phyloP scores from a whole-genome alignment of 495 filamentous ascomycete species.

The Parachaetomium inaequale region DNA sequence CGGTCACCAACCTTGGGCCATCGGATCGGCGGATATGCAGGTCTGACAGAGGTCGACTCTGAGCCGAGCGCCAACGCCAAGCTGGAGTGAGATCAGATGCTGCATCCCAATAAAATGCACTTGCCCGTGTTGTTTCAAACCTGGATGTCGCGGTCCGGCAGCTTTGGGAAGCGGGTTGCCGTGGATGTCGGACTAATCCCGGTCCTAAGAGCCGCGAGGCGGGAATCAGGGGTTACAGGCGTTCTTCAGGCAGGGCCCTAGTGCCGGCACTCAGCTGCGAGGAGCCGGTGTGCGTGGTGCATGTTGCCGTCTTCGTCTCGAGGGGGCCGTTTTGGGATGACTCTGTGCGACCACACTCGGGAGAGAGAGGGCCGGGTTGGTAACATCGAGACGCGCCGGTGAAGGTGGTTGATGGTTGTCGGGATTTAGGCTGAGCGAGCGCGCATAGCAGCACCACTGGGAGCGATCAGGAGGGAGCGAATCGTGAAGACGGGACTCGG shows the following conservation, averaged over 20 bases:
- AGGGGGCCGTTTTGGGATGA: background rate
- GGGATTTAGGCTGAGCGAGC: slow-evolving; percentile 4
- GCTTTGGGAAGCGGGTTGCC: background rate
- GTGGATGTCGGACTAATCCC: background rate
- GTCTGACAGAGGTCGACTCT: background rate
- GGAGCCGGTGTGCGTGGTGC: background rate
- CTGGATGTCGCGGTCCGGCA: background rate
- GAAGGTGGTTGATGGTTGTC: background rate
- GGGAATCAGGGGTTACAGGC: background rate
- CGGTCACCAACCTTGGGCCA: background rate
- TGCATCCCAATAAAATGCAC: background rate
- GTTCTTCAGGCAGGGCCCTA: background rate
- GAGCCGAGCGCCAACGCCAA: background rate
- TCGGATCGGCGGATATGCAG: background rate
- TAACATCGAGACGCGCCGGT: background rate
- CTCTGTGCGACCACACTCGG: background rate
- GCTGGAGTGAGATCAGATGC: slow-evolving; percentile 8
- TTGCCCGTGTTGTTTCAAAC: background rate
- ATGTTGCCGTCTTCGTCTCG: background rate
- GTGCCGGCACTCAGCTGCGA: background rate
- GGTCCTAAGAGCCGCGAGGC: background rate
- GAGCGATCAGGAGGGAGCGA: background rate
- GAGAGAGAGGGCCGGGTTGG: background rate
- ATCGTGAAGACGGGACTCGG: background rate
- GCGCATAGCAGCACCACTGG: background rate